A percentile compares a stretch with the other conserved stretches of the same genome.
Evolutionary conservation across 306 rosid species (phyloP).

Genomic region (Amphicarpaea edgeworthii): DNA sequence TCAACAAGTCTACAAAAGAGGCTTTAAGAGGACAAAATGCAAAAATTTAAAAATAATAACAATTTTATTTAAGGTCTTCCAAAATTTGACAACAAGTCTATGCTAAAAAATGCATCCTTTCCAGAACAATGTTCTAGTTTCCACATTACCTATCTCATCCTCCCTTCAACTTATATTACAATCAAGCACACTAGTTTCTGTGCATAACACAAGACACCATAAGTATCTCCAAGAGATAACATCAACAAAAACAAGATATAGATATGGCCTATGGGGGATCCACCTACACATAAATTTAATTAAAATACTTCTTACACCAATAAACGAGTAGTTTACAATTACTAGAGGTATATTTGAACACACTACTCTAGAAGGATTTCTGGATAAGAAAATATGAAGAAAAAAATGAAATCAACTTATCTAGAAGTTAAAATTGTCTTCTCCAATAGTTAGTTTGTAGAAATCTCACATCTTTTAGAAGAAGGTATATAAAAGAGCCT

Average conservation of each 20-base stretch:
- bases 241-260: constrained; percentile 7
- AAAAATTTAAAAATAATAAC: neutral
- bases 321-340: constrained; percentile 7
- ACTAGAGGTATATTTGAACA: no score
- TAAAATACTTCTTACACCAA: constrained; percentile 16
- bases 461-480: no score
- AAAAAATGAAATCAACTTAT: no score
- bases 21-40: constrained; percentile 2
- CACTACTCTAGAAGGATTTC: no score
- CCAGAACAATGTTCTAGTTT: constrained; percentile 15
- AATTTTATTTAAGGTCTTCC: neutral
- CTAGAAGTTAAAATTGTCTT: no score
- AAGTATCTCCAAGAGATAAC: constrained; percentile 22
- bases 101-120: neutral
- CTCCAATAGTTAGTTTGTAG: no score
- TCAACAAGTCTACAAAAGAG: neutral
- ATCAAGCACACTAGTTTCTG: neutral
- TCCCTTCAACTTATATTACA: neutral
- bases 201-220: neutral
- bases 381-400: no score
- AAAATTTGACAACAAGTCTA: constrained; percentile 7
- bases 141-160: constrained; percentile 27
- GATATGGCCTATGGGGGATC: neutral
- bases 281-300: neutral
- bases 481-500: no score